phyloP scores from a whole-genome alignment of 768 basidiomycete genomes.

The Russula compacta region DNA sequence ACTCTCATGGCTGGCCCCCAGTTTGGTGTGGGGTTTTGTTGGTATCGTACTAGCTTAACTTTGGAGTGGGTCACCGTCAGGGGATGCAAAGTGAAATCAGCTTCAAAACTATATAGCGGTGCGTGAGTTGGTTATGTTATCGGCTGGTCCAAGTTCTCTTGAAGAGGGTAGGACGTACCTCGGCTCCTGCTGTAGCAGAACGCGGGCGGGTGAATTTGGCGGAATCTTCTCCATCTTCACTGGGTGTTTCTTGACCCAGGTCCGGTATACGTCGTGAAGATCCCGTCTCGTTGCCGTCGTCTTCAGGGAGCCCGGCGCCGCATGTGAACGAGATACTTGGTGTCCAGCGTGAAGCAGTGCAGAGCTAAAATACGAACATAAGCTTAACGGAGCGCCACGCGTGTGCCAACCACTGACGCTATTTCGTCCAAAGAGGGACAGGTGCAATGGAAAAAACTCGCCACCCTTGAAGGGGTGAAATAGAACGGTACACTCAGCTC shows the following conservation, averaged over 20 bases:
- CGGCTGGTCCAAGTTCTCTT: background rate
- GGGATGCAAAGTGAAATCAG: constrained; percentile 75
- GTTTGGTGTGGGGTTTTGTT: constrained; percentile 80
- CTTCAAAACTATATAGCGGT: constrained; percentile 36
- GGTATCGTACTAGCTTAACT: constrained; percentile 79
- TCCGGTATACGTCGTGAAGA: constrained; percentile 75
- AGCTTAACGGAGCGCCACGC: background rate
- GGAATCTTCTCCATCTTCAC: constrained; percentile 79
- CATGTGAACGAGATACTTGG: constrained; percentile 84
- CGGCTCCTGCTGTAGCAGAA: constrained; percentile 59
- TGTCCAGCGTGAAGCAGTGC: constrained; percentile 84
- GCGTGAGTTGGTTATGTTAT: background rate
- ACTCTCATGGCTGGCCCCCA: constrained; percentile 87
- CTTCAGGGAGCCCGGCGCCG: constrained; percentile 82
- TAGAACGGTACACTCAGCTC: constrained; percentile 75
- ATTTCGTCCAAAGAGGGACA: constrained; percentile 69
- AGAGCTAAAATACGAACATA: constrained; percentile 41
- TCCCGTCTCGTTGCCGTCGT: constrained; percentile 66
- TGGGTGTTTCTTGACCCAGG: constrained; percentile 76
- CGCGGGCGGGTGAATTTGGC: constrained; percentile 57
- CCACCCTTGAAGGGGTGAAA: constrained; percentile 74
- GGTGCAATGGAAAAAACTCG: constrained; percentile 73
- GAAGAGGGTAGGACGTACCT: constrained; percentile 33
- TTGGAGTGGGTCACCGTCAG: constrained; percentile 49
- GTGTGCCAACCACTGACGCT: constrained; percentile 42